Evolutionary conservation across 2,329 filamentous ascomycete genomes (phyloP).

Genomic region (Ascochyta koolunga): DNA sequence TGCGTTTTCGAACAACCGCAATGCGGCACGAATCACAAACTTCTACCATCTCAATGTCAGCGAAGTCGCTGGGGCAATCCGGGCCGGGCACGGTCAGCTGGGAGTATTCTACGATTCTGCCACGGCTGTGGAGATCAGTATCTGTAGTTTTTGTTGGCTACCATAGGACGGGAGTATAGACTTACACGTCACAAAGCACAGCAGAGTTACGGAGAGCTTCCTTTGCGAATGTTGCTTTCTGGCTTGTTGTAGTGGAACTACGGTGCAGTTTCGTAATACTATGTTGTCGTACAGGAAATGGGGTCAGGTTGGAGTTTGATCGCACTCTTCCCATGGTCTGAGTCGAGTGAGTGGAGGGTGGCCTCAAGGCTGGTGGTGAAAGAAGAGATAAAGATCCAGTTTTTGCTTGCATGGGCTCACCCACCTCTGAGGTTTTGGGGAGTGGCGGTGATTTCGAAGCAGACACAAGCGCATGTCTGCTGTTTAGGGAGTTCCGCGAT

Average conservation of each 20-base stretch:
- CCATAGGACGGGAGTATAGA: background rate
- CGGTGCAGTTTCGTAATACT: conserved; percentile 34
- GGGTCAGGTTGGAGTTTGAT: conserved; percentile 27
- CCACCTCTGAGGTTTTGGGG: conserved; percentile 22
- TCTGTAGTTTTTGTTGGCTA: background rate
- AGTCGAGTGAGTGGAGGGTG: conserved; percentile 14
- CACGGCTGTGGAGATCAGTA: conserved; percentile 36
- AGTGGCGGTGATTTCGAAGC: conserved; percentile 20
- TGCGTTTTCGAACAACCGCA: conserved; percentile 52
- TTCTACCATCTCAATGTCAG: conserved; percentile 49
- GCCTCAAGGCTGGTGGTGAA: conserved; percentile 32
- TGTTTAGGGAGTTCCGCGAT: conserved; percentile 15
- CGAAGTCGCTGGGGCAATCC: background rate
- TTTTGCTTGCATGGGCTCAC: conserved; percentile 18
- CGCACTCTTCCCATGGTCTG: conserved; percentile 12
- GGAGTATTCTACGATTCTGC: conserved; percentile 50
- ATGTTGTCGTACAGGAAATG: conserved; percentile 25
- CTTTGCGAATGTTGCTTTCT: conserved; percentile 48
- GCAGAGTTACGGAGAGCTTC: conserved; percentile 52
- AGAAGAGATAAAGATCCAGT: conserved; percentile 25
- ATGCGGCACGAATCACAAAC: conserved; percentile 50
- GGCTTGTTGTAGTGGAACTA: conserved; percentile 42
- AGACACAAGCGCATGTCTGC: conserved; percentile 18
- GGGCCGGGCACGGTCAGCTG: conserved; percentile 39
- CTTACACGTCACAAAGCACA: conserved; percentile 53